Percentiles rank a stretch among this genome's conserved stretches.
These are phyloP conservation scores for Thielaviopsis euricoi DNA, from an alignment of 2,329 filamentous ascomycete species.

Conservation along the genomic window DNA sequence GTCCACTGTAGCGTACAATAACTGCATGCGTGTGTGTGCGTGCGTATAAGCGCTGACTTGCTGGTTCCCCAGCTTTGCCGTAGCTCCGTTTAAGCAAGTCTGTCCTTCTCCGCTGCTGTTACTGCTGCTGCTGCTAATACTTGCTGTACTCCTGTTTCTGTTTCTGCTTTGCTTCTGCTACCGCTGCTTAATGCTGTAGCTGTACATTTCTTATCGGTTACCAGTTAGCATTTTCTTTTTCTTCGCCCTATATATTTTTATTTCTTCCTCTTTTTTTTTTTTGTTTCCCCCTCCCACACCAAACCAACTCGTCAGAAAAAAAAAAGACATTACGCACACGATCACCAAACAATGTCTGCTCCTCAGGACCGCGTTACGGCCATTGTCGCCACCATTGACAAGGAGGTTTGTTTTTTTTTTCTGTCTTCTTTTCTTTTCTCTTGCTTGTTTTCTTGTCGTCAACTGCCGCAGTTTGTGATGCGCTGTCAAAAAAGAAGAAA, in stretches of 20 bases:
- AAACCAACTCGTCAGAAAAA: neutral
- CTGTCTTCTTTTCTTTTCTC: neutral
- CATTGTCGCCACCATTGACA: constrained; percentile 65
- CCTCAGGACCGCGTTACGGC: constrained; percentile 62
- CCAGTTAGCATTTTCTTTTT: constrained; percentile 21
- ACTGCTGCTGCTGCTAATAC: too few species aligned
- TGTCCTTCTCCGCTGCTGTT: too few species aligned
- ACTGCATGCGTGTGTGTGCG: too few species aligned
- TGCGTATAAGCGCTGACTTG: too few species aligned
- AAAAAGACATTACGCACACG: neutral
- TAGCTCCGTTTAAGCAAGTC: too few species aligned
- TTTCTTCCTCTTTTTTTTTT: constrained; percentile 18
- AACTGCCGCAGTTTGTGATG: too few species aligned
- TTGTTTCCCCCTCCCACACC: neutral
- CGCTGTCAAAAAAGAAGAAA: too few species aligned
- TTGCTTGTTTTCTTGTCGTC: neutral
- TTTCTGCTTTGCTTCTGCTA: neutral
- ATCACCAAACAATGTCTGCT: constrained; percentile 42
- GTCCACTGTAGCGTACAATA: too few species aligned
- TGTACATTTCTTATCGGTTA: neutral
- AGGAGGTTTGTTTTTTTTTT: constrained; percentile 44
- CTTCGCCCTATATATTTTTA: constrained; percentile 16
- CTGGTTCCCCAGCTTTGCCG: too few species aligned
- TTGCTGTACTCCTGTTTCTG: too few species aligned
- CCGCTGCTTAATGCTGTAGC: neutral